A percentile compares a stretch with the other conserved stretches of the same genome.
Evolutionary conservation across 257 asterid species (phyloP).

Genomic region (Lavandula angustifolia): DNA sequence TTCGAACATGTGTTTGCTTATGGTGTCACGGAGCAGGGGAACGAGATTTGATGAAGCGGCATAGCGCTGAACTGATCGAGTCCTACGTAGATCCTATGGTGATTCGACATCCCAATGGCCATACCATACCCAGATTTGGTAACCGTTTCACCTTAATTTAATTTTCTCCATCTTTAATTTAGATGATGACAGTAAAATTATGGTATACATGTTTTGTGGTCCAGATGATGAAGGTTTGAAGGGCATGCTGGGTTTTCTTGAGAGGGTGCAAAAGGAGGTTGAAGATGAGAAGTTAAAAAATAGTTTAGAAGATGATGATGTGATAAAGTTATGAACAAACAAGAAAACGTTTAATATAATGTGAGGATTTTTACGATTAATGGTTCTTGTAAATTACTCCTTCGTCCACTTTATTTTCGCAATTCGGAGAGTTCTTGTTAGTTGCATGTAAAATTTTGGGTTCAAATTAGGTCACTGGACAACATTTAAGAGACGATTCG

Average conservation of each 20-base stretch:
- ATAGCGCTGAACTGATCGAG: constrained; percentile 57
- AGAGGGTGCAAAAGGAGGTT: constrained; percentile 48
- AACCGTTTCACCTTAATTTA: too few relatives aligned
- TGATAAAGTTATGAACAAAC: neutral
- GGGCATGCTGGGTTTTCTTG: constrained; percentile 57
- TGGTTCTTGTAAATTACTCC: too few relatives aligned
- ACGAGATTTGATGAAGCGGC: constrained; percentile 59
- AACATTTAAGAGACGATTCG: too few relatives aligned
- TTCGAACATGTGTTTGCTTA: too few relatives aligned
- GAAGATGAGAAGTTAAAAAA: constrained; percentile 31
- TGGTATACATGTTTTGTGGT: constrained; percentile 36
- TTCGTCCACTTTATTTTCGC: too few relatives aligned
- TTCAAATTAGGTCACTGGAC: too few relatives aligned
- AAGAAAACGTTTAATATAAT: too few relatives aligned
- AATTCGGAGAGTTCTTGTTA: too few relatives aligned
- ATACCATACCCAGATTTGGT: too few relatives aligned
- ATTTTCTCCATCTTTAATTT: neutral
- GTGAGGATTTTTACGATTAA: too few relatives aligned
- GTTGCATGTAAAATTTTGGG: too few relatives aligned
- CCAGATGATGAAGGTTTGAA: constrained; percentile 57
- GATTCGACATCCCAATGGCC: constrained; percentile 80
- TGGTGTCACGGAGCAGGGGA: constrained; percentile 68
- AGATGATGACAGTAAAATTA: neutral
- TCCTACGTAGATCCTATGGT: constrained; percentile 66
- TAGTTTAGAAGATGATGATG: constrained; percentile 22